Evolutionary conservation across 768 basidiomycete genomes (phyloP), one percentile per base, ranked within the genome.

Genomic region (Mycena haematopus): DNA sequence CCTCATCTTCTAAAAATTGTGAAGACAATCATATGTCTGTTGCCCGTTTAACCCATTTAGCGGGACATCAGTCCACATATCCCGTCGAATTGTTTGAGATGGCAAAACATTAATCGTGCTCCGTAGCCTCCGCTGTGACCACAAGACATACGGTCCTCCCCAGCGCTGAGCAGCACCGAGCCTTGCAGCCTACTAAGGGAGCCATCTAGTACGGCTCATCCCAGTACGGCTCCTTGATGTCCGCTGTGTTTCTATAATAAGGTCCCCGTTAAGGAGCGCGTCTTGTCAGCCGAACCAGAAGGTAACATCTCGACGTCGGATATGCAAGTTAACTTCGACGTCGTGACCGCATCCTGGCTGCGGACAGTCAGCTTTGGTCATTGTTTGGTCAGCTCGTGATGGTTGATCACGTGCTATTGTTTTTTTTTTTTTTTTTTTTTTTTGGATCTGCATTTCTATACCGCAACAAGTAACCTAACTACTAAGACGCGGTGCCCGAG

Each of bases 211-310:
- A n/a, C n/a, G n/a, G n/a, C n/a, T n/a, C n/a, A n/a, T 38, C 82
- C 84, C 27, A 96, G 84, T 6, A 99, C 83, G 0, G 91, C 83
- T 0, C 84, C 93, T 19, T 79, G 83, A 68, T 99, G 96, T 1
- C 96, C 96, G 24, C 83, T 86, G 72, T 98, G 92, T 52, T 89
- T 88, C 31, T 86, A 86, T 25, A 96, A 61, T 22, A 96, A 81
- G 3, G 82, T 76, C 0, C 96, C 96, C 2, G 89, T 92, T 47
- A 56, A 98, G 79, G 1, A n/a, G n/a, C n/a, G n/a, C n/a, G 88
- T 91, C 60, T 82, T 87, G 76, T 99, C 97, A 2, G 92, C 92
- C 10, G 94, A 96, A 0, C 84, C 92, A 13, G 95, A 92, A 96
- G 78, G 70, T 96, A 84, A 1, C 86, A 77, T 69, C 89, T 87